Conservation (phyloP, 2,329 filamentous ascomycete species). For the Didymella keratinophila region DNA sequence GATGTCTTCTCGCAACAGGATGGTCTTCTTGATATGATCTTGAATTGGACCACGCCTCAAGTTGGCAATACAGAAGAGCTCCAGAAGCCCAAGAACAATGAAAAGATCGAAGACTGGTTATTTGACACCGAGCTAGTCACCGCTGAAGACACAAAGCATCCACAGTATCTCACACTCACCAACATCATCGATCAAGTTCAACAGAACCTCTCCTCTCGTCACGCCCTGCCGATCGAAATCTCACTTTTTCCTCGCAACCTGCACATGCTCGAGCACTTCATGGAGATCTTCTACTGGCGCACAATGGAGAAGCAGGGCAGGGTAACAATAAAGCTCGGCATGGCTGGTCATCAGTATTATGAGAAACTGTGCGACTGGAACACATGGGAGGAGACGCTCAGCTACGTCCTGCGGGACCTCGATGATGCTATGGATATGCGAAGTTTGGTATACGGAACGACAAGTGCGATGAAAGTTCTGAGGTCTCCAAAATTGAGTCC, state of each 20-base stretch:
- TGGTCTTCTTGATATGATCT: constrained; percentile 12
- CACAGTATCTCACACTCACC: constrained; percentile 3
- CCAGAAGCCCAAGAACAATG: neutral
- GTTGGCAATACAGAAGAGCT: neutral
- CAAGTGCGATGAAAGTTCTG: constrained; percentile 7
- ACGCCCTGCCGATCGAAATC: constrained; percentile 14
- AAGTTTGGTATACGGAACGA: constrained; percentile 14
- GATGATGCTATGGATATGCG: constrained; percentile 23
- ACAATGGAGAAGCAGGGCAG: constrained; percentile 11
- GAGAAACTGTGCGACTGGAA: constrained; percentile 2
- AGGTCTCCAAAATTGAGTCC: constrained; percentile 6
- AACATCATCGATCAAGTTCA: constrained; percentile 19
- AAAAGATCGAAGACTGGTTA: constrained; percentile 12
- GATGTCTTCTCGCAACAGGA: constrained; percentile 17
- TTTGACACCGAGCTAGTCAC: constrained; percentile 2
- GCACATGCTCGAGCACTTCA: constrained; percentile 22
- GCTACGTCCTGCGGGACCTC: constrained; percentile 15
- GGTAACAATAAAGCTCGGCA: constrained; percentile 12
- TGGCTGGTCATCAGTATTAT: constrained; percentile 11
- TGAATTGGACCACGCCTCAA: constrained; percentile 5
- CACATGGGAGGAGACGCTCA: constrained; percentile 19
- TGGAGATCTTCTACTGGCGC: constrained; percentile 20
- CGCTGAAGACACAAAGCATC: neutral
- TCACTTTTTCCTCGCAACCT: constrained; percentile 14
- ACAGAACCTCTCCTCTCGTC: constrained; percentile 11